Evolutionary conservation across 2,329 filamentous ascomycete species (phyloP).

Genomic region (Dactylellina haptotyla): DNA sequence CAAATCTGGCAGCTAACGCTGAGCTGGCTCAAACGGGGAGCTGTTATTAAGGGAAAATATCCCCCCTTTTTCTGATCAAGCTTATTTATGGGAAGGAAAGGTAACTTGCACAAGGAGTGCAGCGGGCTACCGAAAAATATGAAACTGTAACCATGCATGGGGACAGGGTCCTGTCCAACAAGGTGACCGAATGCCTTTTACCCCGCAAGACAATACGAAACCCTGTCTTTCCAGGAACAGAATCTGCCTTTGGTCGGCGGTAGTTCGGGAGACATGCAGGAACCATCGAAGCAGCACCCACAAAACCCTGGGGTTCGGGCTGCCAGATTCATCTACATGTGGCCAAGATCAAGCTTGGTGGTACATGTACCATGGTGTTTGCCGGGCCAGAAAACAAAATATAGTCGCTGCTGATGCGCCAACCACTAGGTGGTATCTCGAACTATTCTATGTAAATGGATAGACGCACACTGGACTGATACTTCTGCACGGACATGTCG

Average conservation of each 20-base stretch:
- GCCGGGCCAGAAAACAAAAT: too few species aligned
- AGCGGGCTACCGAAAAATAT: conserved; percentile 16
- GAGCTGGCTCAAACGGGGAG: conserved; percentile 28
- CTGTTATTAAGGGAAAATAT: neutral
- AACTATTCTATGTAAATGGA: too few species aligned
- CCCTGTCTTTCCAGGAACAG: conserved; percentile 30
- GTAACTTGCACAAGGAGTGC: conserved; percentile 16
- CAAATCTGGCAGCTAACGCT: conserved; percentile 43
- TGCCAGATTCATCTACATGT: too few species aligned
- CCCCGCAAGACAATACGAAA: conserved; percentile 41
- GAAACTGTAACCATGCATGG: conserved; percentile 37
- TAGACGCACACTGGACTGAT: too few species aligned
- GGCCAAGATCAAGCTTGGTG: too few species aligned
- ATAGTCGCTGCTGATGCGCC: too few species aligned
- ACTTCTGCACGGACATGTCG: too few species aligned
- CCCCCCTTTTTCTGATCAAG: conserved; percentile 28
- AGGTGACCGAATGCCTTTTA: conserved; percentile 31
- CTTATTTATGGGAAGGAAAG: conserved; percentile 31
- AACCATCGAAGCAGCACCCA: too few species aligned
- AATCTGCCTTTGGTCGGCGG: conserved; percentile 12
- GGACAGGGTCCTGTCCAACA: conserved; percentile 28
- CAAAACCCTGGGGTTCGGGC: too few species aligned
- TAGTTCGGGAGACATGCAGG: conserved; percentile 28
- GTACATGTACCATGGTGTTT: too few species aligned
- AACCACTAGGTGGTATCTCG: too few species aligned